Conservation (phyloP, 164 flowering plant genomes). For the Platanus orientalis region DNA sequence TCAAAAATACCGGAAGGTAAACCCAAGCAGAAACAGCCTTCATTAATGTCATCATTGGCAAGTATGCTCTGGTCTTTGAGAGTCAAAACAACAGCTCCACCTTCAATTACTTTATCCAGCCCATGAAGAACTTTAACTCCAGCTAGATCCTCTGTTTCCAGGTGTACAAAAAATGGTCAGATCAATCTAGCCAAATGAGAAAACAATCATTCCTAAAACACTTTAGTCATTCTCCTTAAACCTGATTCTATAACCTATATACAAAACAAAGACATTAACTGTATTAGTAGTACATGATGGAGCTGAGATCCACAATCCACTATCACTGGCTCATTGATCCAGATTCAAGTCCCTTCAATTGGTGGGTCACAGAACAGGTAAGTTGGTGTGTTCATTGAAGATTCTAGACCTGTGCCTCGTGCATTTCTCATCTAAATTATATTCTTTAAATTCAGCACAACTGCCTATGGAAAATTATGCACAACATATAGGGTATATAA, state of each 20-base stretch:
- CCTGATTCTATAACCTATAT: not conserved
- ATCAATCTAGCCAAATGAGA: conserved; percentile 5
- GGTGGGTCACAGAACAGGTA: not conserved
- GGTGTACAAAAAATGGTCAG: not conserved
- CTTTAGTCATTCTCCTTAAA: no score
- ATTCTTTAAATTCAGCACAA: not conserved
- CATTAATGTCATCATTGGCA: conserved; percentile 73
- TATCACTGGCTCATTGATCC: not conserved
- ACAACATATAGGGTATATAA: not conserved
- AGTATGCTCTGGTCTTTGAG: conserved; percentile 92
- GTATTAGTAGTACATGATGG: conserved; percentile 18
- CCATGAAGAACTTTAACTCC: conserved; percentile 95
- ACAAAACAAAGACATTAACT: conserved; percentile 8
- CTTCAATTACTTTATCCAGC: conserved; percentile 89
- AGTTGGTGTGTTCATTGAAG: no score
- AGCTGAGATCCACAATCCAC: not conserved
- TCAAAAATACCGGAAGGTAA: conserved; percentile 20
- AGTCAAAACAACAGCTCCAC: conserved; percentile 97
- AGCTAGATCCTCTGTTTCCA: conserved; percentile 53
- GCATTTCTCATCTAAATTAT: no score
- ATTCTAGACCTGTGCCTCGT: not conserved
- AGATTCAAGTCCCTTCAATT: not conserved
- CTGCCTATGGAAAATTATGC: not conserved
- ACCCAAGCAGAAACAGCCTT: conserved; percentile 40
- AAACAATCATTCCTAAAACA: no score